Evolutionary conservation across 148 eudicot species (phyloP).

Genomic region (Hydrangea macrophylla): DNA sequence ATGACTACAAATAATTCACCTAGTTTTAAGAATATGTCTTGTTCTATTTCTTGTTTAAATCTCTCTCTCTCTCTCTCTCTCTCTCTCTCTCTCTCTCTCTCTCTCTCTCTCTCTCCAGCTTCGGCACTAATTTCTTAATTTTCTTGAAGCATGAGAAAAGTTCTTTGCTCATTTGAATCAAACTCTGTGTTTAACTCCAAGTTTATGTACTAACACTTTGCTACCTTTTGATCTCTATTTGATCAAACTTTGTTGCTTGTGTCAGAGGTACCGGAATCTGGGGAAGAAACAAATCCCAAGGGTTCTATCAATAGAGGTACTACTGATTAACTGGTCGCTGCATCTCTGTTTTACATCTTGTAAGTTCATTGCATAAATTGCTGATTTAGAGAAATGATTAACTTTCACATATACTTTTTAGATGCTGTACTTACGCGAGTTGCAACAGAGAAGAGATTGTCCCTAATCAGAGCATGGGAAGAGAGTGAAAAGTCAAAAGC

Average conservation of each 20-base stretch:
- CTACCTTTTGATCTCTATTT: background rate
- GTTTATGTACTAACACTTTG: background rate
- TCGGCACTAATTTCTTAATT: background rate
- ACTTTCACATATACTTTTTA: conserved; percentile 13
- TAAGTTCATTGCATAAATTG: background rate
- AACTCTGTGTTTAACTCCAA: background rate
- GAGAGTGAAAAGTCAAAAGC: conserved; percentile 86
- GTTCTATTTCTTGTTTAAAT: background rate
- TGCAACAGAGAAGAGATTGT: conserved; percentile 72
- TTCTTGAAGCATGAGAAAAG: background rate
- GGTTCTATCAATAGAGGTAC: conserved; percentile 77
- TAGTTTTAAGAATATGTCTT: background rate
- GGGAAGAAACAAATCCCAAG: conserved; percentile 52
- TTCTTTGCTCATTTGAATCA: background rate
- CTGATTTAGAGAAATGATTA: background rate
- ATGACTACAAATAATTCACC: background rate
- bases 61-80: too few relatives aligned
- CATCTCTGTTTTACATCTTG: background rate
- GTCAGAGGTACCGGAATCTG: conserved; percentile 34
- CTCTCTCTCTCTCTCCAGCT: too few relatives aligned
- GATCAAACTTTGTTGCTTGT: background rate
- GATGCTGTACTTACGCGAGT: conserved; percentile 72
- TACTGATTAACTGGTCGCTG: background rate
- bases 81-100: too few relatives aligned
- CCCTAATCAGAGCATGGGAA: conserved; percentile 93